A percentile compares a stretch with the other conserved stretches of the same genome.
phyloP scores from a whole-genome alignment of 164 flowering plant species.

The Cinnamomum micranthum region DNA sequence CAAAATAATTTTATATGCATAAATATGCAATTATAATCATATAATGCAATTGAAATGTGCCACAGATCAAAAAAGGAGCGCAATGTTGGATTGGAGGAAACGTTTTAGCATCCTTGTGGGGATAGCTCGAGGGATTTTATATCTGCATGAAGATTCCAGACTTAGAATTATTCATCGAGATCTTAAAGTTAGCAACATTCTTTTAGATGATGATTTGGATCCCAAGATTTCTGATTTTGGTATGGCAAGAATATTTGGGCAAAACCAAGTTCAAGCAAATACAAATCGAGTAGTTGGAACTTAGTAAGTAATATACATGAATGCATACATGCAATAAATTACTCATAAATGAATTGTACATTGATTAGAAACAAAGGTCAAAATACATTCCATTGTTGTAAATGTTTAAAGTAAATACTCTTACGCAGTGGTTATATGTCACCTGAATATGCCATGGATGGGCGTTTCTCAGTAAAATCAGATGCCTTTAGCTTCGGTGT shows the following conservation, averaged over 20 bases:
- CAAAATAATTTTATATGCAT: not conserved
- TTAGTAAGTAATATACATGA: conserved; percentile 22
- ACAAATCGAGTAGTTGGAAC: conserved; percentile 41
- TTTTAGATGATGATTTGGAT: conserved; percentile 31
- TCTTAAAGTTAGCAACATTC: conserved; percentile 41
- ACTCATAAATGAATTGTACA: too few species aligned
- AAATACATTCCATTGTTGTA: not conserved
- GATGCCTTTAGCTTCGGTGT: conserved; percentile 59
- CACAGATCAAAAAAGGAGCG: conserved; percentile 6
- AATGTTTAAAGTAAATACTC: not conserved
- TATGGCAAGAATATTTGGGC: conserved; percentile 32
- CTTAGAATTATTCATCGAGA: conserved; percentile 43
- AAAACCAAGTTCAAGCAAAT: conserved; percentile 24
- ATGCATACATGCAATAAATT: too few species aligned
- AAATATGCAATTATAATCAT: not conserved
- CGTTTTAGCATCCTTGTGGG: conserved; percentile 33
- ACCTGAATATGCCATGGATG: conserved; percentile 51
- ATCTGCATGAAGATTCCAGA: conserved; percentile 43
- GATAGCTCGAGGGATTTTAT: conserved; percentile 37
- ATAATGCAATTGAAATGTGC: not conserved
- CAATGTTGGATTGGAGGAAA: conserved; percentile 26
- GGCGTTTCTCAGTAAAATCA: conserved; percentile 43
- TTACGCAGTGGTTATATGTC: conserved; percentile 52
- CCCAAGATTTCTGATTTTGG: conserved; percentile 55
- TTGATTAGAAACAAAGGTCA: not conserved